A percentile compares a stretch with the other conserved stretches of the same genome.
Evolutionary conservation across 2,329 filamentous ascomycete species (phyloP).

Genomic region (Colletotrichum australisinense): DNA sequence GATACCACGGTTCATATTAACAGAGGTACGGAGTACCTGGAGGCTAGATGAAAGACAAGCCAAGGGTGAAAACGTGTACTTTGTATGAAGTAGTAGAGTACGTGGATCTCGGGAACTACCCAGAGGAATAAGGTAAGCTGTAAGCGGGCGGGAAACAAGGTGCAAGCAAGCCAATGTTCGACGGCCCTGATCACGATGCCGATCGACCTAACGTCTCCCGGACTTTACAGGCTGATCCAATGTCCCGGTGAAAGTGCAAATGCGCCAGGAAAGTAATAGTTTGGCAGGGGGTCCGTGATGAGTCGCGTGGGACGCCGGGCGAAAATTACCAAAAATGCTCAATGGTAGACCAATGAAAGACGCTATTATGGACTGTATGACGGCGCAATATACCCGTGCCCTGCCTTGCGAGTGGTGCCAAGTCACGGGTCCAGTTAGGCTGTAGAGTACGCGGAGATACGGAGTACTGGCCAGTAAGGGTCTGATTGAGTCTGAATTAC

Average conservation of each 20-base stretch:
- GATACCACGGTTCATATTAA: neutral
- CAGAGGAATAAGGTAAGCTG: neutral
- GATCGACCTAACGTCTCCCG: neutral
- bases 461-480: neutral
- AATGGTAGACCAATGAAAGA: constrained; percentile 11
- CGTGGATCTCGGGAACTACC: neutral
- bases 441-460: neutral
- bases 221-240: neutral
- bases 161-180: neutral
- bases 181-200: neutral
- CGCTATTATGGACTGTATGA: constrained; percentile 17
- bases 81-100: no score
- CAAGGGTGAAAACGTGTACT: neutral
- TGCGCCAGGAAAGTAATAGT: neutral
- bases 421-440: neutral
- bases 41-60: neutral
- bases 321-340: constrained; percentile 24
- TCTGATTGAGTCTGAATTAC: neutral
- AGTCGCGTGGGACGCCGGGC: constrained; percentile 20
- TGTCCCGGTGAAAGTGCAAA: neutral
- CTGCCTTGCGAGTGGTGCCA: neutral
- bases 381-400: constrained; percentile 14
- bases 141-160: neutral
- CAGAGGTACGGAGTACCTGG: no score
- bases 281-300: constrained; percentile 1